Evolutionary conservation across 192 early-diverging fungal species (phyloP), one percentile per base, ranked within the genome.

Genomic region (Coemansia sp.): DNA sequence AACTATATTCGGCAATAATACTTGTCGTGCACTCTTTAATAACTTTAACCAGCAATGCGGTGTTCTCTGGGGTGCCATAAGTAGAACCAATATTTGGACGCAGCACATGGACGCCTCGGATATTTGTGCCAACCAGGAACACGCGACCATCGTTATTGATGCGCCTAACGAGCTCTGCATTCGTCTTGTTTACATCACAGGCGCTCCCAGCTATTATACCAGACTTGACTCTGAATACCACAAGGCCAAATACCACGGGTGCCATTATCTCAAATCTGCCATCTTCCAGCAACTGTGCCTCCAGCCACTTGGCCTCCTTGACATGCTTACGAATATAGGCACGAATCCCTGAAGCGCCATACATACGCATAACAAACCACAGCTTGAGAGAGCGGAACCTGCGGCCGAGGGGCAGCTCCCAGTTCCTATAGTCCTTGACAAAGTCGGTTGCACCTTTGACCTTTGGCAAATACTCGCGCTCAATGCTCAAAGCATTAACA

Each of bases 351-450:
- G 72, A 61, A 3, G 72, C 68, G 3, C 87, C 87, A 57, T 85
- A 86, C 55, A 70, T 73, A 48, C 87, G 81, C 72, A 88, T 65
- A 10, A 86, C 83, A 74, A 85, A 87, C 87, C 85, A 88, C 16
- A 85, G 69, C 66, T 88, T 88, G n/a, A 88, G 74, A 9, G 86
- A 61, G 6, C 87, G 83, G 71, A 88, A 88, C 14, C 87, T 69
- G 18, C 83, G 74, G 0, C 87, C 85, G 1, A 88, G 72, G 0
- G 83, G 81, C 12, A 85, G 61, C 65, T 86, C 82, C 84, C 86
- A 88, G 64, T 86, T 74, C 19, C 77, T 60, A 61, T 83, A 85
- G 52, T 86, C 83, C 47, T 62, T 80, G 57, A 82, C 81, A 63
- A 83, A 58, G 4, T 76, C 60, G 0, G 64, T 66, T 20, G 62